These are phyloP conservation scores for Trichosporon inkin DNA, from an alignment of 1,284 basidiomycete species.

Conservation along the genomic window DNA sequence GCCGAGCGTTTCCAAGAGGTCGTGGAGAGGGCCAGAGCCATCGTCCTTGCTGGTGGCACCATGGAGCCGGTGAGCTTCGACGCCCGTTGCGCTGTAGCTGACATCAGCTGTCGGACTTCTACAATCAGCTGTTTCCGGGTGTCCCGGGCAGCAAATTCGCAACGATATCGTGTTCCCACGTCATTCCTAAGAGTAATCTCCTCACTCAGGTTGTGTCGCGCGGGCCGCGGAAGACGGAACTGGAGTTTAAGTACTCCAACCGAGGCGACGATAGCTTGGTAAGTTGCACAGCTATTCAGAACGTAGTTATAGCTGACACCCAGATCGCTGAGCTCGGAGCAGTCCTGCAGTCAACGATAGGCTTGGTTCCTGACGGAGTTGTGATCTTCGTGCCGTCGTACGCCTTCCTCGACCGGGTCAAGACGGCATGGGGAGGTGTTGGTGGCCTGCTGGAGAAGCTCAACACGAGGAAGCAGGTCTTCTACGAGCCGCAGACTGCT, in stretches of 20 bases:
- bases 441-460: constrained; percentile 63
- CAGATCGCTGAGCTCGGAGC: constrained; percentile 82
- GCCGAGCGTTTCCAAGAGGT: constrained; percentile 79
- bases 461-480: constrained; percentile 71
- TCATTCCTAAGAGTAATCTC: constrained; percentile 77
- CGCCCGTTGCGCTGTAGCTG: not conserved
- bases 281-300: constrained; percentile 34
- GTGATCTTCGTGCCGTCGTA: constrained; percentile 96
- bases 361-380: constrained; percentile 76
- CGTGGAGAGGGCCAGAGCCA: constrained; percentile 69
- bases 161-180: constrained; percentile 87
- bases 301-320: not conserved
- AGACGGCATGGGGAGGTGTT: constrained; percentile 61
- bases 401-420: constrained; percentile 67
- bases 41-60: constrained; percentile 90
- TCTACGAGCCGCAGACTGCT: constrained; percentile 78
- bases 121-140: constrained; percentile 72
- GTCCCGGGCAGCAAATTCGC: constrained; percentile 62
- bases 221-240: constrained; percentile 68
- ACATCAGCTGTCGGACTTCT: constrained; percentile 80
- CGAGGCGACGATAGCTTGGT: constrained; percentile 67
- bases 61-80: constrained; percentile 76
- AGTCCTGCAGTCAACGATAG: constrained; percentile 71
- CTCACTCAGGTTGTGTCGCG: constrained; percentile 70
- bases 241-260: constrained; percentile 79